phyloP scores from a whole-genome alignment of 1,284 basidiomycete genomes.

The Meira miltonrushii region DNA sequence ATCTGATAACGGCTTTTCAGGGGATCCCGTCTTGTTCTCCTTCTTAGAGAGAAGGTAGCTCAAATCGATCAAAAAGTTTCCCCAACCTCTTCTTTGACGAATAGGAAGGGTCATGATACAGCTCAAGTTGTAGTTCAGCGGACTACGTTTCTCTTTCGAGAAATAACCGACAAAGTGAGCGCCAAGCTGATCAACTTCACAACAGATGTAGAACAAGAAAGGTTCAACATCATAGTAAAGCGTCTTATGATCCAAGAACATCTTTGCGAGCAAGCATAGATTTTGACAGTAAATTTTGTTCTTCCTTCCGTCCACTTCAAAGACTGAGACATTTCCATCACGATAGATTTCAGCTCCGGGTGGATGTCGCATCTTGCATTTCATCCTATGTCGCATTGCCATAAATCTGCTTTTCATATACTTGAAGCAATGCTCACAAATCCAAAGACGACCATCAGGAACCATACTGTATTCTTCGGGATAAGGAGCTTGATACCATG shows the following conservation, averaged over 20 bases:
- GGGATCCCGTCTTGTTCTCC: constrained; percentile 88
- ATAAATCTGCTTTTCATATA: constrained; percentile 96
- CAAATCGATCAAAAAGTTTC: constrained; percentile 84
- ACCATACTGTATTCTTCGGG: constrained; percentile 94
- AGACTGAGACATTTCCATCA: constrained; percentile 91
- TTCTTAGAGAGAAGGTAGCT: constrained; percentile 92
- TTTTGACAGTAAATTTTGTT: constrained; percentile 94
- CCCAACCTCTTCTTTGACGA: constrained; percentile 92
- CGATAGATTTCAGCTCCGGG: constrained; percentile 99
- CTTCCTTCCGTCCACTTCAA: constrained; percentile 93
- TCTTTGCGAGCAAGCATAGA: constrained; percentile 90
- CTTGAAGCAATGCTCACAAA: constrained; percentile 96
- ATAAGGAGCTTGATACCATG: constrained; percentile 98
- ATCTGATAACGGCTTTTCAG: constrained; percentile 95
- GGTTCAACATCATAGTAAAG: constrained; percentile 99
- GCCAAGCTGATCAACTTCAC: constrained; percentile 79
- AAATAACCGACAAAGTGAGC: constrained; percentile 97
- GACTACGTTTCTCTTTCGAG: constrained; percentile 97
- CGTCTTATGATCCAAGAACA: constrained; percentile 98
- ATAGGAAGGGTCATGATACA: constrained; percentile 97
- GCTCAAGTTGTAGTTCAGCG: constrained; percentile 96
- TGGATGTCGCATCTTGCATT: constrained; percentile 84
- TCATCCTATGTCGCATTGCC: constrained; percentile 79
- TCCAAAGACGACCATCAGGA: constrained; percentile 87
- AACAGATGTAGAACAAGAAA: constrained; percentile 98